Evolutionary conservation across 306 rosid genomes (phyloP), one percentile per base, ranked within the genome.

Genomic region (Vigna hirtella): DNA sequence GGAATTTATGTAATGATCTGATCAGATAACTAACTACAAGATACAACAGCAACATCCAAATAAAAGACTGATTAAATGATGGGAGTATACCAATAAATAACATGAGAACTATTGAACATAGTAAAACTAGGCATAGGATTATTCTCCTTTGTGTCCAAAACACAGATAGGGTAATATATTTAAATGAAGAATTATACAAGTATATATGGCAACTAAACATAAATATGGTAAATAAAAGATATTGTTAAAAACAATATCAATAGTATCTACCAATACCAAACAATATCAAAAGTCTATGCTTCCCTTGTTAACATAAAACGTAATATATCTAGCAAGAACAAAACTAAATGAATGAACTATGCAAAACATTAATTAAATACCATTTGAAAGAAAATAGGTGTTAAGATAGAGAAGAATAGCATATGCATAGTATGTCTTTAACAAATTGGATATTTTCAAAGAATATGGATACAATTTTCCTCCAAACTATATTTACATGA

Each of bases 21-120:
- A 34, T 64, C 16, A 76, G 71, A 57, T 59, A 85, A 64, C 76
- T 70, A 9, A 76, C 57, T 66, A 24, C 71, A 77, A 73, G 36
- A 79, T 38, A 80, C 24, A 55, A 82, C 59, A 72, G 66, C 55
- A 80, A 64, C 73, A 68, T 38, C 51, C 56, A 69, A 56, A 76
- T 28, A 72, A 76, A 76, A 77, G 74, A 79, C 57, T 4, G 8
- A 82, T 48, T 51, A 24, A 71, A 75, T 30, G 18, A 78, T 20
- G 43, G 49, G 26, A 78, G 65, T 55, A 53, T 32, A 65, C 48
- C 7, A 64, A 65, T 48, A 43, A 17, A 63, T 16, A 59, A 67
- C 76, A 71, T 32, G 28, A 69, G 42, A 26, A 26, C 2, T 26
- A 26, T 3, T 26, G 3, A 2, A 26, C 3, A 26, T 26, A 2